Evolutionary conservation across 495 filamentous ascomycete genomes (phyloP).

Genomic region (Hypoxylon rickii): DNA sequence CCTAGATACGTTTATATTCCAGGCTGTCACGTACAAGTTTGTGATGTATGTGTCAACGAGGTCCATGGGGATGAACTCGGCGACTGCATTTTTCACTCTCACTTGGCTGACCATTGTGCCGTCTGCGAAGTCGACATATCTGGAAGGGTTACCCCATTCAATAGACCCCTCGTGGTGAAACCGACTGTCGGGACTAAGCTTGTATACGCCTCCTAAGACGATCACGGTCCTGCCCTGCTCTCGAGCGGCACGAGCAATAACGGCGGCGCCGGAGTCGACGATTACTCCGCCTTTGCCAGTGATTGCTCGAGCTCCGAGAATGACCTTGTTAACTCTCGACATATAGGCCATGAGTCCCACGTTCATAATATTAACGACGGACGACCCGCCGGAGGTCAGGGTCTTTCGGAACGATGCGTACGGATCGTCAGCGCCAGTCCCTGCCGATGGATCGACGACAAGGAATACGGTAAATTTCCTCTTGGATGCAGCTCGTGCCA

Average conservation of each 20-base stretch:
- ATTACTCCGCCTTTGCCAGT: constrained; percentile 84
- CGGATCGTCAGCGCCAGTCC: constrained; percentile 29
- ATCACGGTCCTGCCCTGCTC: constrained; percentile 80
- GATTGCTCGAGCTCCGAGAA: constrained; percentile 82
- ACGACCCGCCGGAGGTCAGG: constrained; percentile 74
- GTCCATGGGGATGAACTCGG: constrained; percentile 81
- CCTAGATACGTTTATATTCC: not conserved
- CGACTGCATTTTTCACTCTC: constrained; percentile 78
- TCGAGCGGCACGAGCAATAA: constrained; percentile 81
- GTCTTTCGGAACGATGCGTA: constrained; percentile 69
- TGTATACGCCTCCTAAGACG: constrained; percentile 83
- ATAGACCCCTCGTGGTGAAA: constrained; percentile 76
- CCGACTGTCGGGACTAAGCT: constrained; percentile 85
- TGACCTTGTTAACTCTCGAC: constrained; percentile 91
- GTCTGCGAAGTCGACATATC: constrained; percentile 73
- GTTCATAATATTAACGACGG: constrained; percentile 79
- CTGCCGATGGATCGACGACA: constrained; percentile 64
- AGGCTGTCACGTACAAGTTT: constrained; percentile 71
- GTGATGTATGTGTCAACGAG: constrained; percentile 89
- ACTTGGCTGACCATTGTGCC: constrained; percentile 74
- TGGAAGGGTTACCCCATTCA: constrained; percentile 79
- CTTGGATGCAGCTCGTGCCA: constrained; percentile 80
- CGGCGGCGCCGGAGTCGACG: constrained; percentile 74
- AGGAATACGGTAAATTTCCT: constrained; percentile 87
- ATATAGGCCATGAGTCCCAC: constrained; percentile 88